These are phyloP conservation scores for Neurospora cerealis DNA, from an alignment of 495 filamentous ascomycete species.

Conservation along the genomic window DNA sequence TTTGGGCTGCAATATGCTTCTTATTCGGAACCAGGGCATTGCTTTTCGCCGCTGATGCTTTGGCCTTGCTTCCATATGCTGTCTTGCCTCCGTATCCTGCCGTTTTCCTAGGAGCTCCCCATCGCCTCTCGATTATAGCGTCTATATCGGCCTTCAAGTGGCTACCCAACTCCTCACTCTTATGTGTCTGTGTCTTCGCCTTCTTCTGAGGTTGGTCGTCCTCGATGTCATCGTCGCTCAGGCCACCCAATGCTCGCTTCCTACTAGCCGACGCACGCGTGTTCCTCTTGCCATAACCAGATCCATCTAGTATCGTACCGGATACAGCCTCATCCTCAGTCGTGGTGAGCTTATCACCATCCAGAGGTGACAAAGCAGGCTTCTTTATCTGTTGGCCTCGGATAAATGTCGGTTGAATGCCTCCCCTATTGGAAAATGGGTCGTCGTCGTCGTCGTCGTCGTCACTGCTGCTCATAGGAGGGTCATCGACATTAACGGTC, in stretches of 20 bases:
- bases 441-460: constrained; percentile 4
- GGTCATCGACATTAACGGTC: constrained; percentile 2
- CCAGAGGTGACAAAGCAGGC: background rate
- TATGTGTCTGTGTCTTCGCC: background rate
- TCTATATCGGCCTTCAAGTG: background rate
- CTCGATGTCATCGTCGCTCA: background rate
- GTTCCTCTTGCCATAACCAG: background rate
- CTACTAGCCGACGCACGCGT: background rate
- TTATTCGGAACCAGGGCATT: background rate
- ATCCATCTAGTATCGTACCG: background rate
- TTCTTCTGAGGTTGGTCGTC: constrained; percentile 2
- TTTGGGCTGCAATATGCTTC: background rate
- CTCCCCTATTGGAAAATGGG: background rate
- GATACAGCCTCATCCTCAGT: background rate
- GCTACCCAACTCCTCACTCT: background rate
- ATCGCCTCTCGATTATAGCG: background rate
- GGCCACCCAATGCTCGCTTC: background rate
- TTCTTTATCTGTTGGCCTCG: background rate
- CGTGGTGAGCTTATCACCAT: background rate
- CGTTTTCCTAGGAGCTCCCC: background rate
- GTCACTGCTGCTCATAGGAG: constrained; percentile 8
- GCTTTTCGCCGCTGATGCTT: background rate
- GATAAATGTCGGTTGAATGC: background rate
- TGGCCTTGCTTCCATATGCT: background rate
- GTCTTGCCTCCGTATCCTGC: background rate